Base-by-base conservation (phyloP, 1,284 basidiomycete genomes). In the Cryptococcus sp. region DNA sequence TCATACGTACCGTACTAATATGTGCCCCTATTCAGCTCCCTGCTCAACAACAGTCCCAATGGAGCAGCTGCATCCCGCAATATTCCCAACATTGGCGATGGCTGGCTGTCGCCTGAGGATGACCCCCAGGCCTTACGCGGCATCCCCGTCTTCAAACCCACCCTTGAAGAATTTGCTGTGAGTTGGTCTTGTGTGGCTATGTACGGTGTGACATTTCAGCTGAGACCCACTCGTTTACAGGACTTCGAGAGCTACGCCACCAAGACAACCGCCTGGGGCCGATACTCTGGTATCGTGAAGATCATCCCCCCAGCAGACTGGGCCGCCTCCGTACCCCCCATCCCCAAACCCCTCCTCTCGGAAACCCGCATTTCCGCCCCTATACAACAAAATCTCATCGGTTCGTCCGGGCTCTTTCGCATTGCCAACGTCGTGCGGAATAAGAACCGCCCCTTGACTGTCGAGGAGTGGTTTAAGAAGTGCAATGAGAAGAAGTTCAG, bases 271-370 rank as follows among this genome's bases (percentile, higher is more conserved):
- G 82, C 84, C 55, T 97, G 94, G 89, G 93, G 93, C 0, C 82
- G 82, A 73, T 81, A 82, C 54, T 91, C 89, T 64, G 92, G 93
- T 20, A 94, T 97, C 59, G 87, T 93, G 61, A 97, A 97, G 78
- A 84, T 97, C 63, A 87, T 97, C 60, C 93, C 93, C 42, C 93
- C 93, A 2, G 84, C 85, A 68, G 89, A 94, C 81, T 96, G 94
- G 93, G 83, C 82, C 35, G 83, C 85, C 52, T 76, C 84, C 1
- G 78, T 95, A 20, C 88, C 90, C 15, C 76, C 86, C 12, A 78
- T 91, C 49, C 82, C 82, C 21, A 79, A 83, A 24, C 84, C 86
- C 58, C 68, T 73, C 0, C 80, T 97, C 21, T 79, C 81, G n/a
- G 69, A 81, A 11, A 84, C 95, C 60, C 86, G 73, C 28, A 87